phyloP scores from a whole-genome alignment of 2,329 filamentous ascomycete species.

The Grosmannia penicillata region DNA sequence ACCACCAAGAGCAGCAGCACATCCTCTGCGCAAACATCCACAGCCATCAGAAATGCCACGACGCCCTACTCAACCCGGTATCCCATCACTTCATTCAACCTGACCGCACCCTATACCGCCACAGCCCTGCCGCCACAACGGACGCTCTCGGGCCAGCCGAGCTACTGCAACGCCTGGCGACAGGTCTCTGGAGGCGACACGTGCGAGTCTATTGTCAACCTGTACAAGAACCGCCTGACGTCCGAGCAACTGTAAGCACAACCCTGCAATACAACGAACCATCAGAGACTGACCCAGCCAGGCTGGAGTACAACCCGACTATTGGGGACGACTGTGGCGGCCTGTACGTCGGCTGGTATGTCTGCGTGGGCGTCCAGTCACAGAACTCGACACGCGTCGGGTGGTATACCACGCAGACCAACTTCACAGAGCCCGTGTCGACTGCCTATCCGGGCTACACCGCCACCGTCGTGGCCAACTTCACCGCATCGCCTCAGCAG shows the following conservation, averaged over 20 bases:
- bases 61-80: background rate
- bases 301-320: conserved; percentile 6
- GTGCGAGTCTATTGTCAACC: background rate
- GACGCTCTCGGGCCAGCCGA: background rate
- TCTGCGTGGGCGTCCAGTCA: conserved; percentile 28
- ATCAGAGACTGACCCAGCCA: too few relatives aligned
- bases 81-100: background rate
- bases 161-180: too few relatives aligned
- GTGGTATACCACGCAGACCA: background rate
- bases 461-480: background rate
- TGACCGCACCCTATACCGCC: background rate
- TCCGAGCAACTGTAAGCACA: background rate
- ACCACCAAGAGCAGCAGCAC: conserved; percentile 6
- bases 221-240: background rate
- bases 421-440: background rate
- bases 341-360: conserved; percentile 5
- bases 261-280: too few relatives aligned
- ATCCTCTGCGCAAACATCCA: background rate
- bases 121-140: too few relatives aligned
- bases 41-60: conserved; percentile 1
- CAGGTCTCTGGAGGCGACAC: too few relatives aligned
- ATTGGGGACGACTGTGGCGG: conserved; percentile 5
- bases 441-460: background rate
- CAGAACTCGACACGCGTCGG: conserved; percentile 7
- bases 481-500: background rate